Conservation (phyloP, 2,329 filamentous ascomycete genomes). For the Fulvia fulva region DNA sequence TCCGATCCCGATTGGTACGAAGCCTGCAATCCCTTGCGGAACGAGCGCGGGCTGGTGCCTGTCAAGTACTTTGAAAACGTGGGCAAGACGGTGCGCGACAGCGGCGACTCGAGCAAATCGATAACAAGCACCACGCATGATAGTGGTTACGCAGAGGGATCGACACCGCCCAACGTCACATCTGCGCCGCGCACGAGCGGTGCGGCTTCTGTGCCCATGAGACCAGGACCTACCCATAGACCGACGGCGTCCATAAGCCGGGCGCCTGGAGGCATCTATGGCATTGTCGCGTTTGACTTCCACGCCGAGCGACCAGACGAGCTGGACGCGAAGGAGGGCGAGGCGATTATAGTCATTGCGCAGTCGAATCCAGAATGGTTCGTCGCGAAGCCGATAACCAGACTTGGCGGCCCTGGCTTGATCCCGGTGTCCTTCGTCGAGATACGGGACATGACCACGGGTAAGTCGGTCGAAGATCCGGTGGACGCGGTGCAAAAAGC, state of each 20-base stretch:
- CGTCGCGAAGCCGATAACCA: slow-evolving; percentile 96
- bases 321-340: slow-evolving; percentile 87
- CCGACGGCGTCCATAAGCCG: slow-evolving; percentile 46
- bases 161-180: slow-evolving; percentile 25
- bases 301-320: slow-evolving; percentile 93
- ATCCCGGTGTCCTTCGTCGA: slow-evolving; percentile 97
- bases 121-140: slow-evolving; percentile 66
- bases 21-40: slow-evolving; percentile 90
- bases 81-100: slow-evolving; percentile 88
- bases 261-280: slow-evolving; percentile 75
- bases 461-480: slow-evolving; percentile 75
- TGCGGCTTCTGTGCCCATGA: slow-evolving; percentile 19
- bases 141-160: slow-evolving; percentile 74
- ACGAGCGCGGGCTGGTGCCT: slow-evolving; percentile 85
- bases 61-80: slow-evolving; percentile 91
- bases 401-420: slow-evolving; percentile 88
- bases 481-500: slow-evolving; percentile 81
- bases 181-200: slow-evolving; percentile 34
- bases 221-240: slow-evolving; percentile 25
- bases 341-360: slow-evolving; percentile 96
- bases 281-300: slow-evolving; percentile 96
- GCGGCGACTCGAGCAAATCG: slow-evolving; percentile 50
- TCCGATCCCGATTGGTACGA: slow-evolving; percentile 97
- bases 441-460: slow-evolving; percentile 88
- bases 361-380: slow-evolving; percentile 99